These are phyloP conservation scores for Candida manassasensis DNA, from an alignment of 805 yeast species.

Conservation along the genomic window DNA sequence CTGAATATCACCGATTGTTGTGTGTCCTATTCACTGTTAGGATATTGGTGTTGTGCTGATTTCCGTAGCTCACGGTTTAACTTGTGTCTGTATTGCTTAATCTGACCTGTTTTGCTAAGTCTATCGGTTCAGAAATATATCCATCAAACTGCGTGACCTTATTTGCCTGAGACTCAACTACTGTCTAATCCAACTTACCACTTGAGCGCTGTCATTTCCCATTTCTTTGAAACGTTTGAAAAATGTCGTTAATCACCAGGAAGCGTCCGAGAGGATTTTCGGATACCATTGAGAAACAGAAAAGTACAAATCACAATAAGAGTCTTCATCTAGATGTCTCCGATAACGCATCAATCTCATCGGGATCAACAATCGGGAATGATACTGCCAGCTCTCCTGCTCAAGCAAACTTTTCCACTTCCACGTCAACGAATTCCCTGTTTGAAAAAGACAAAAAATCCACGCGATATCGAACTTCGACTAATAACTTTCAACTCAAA, in stretches of 20 bases:
- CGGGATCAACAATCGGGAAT: not conserved
- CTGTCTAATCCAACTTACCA: too few relatives aligned
- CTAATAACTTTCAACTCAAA: not conserved
- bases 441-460: constrained; percentile 1
- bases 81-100: too few relatives aligned
- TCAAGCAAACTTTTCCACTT: constrained; percentile 6
- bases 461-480: not conserved
- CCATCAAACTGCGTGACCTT: too few relatives aligned
- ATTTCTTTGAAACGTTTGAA: too few relatives aligned
- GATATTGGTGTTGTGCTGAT: too few relatives aligned
- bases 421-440: not conserved
- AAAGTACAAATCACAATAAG: not conserved
- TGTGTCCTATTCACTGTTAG: too few relatives aligned
- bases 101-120: too few relatives aligned
- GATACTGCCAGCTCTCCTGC: constrained; percentile 8
- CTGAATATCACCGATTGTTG: too few relatives aligned
- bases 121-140: too few relatives aligned
- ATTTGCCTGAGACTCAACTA: too few relatives aligned
- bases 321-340: constrained; percentile 2
- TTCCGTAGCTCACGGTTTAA: too few relatives aligned
- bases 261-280: constrained; percentile 44
- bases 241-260: constrained; percentile 37
- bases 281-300: constrained; percentile 26
- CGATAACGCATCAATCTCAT: constrained; percentile 4
- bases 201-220: too few relatives aligned